A percentile compares a stretch with the other conserved stretches of the same genome.
Evolutionary conservation across 805 yeast species (phyloP).

Genomic region (Jamesozyma hellenica): DNA sequence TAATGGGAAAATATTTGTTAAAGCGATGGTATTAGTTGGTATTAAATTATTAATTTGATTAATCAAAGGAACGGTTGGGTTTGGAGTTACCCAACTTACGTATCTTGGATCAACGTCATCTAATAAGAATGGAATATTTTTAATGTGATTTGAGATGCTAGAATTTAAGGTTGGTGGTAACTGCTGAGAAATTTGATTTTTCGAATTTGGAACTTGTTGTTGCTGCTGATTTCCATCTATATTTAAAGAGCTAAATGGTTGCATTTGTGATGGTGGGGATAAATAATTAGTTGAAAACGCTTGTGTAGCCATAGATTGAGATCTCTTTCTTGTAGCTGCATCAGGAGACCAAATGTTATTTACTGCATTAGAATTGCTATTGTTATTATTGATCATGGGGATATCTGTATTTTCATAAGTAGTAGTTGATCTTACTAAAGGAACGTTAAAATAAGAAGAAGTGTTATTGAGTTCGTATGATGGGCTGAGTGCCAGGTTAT

Average conservation of each 20-base stretch:
- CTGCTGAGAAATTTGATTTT: background rate
- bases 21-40: constrained; percentile 68
- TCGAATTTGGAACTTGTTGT: background rate
- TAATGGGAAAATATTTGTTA: constrained; percentile 51
- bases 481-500: background rate
- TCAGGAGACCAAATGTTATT: constrained; percentile 3
- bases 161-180: background rate
- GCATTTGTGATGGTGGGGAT: background rate
- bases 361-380: background rate
- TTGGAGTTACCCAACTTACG: constrained; percentile 56
- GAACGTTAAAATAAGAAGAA: constrained; percentile 1
- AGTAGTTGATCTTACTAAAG: constrained; percentile 2
- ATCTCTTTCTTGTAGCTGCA: constrained; percentile 6
- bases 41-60: constrained; percentile 56
- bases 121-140: constrained; percentile 24
- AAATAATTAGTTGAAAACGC: constrained; percentile 1
- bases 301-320: constrained; percentile 9
- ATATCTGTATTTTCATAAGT: constrained; percentile 1
- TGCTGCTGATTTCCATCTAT: background rate
- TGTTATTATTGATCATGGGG: background rate
- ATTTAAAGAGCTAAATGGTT: background rate
- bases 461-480: background rate
- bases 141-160: background rate
- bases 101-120: constrained; percentile 55
- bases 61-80: constrained; percentile 61